Evolutionary conservation across 2,329 filamentous ascomycete species (phyloP).

Genomic region (Plenodomus tracheiphilus): DNA sequence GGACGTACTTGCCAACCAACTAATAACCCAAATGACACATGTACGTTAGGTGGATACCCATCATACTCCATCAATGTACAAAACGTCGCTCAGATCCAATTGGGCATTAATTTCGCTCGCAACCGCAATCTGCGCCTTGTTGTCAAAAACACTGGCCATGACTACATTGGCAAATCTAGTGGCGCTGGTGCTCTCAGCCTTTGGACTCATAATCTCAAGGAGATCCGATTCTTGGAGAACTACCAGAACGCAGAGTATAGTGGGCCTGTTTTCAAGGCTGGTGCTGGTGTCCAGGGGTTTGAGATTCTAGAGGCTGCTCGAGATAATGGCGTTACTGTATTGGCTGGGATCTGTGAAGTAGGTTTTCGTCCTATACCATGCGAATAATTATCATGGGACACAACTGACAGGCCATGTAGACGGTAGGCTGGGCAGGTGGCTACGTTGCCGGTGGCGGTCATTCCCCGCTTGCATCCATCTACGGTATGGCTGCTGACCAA

Average conservation of each 20-base stretch:
- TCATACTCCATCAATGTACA: constrained; percentile 18
- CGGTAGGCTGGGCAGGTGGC: constrained; percentile 24
- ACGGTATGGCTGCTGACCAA: constrained; percentile 31
- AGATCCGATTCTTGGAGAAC: constrained; percentile 11
- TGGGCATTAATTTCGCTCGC: constrained; percentile 21
- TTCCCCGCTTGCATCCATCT: constrained; percentile 13
- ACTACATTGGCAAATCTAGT: constrained; percentile 25
- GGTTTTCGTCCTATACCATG: too few relatives aligned
- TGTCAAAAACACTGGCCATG: constrained; percentile 24
- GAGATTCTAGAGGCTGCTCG: constrained; percentile 25
- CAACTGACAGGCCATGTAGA: too few relatives aligned
- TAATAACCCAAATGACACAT: constrained; percentile 10
- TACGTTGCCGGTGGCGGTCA: constrained; percentile 27
- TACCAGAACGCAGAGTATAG: constrained; percentile 15
- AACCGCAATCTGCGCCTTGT: constrained; percentile 23
- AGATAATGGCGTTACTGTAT: constrained; percentile 27
- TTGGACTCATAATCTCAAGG: constrained; percentile 38
- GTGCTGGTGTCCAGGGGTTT: constrained; percentile 25
- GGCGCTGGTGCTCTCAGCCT: constrained; percentile 29
- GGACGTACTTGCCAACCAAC: constrained; percentile 28
- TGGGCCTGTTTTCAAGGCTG: constrained; percentile 28
- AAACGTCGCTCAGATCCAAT: constrained; percentile 20
- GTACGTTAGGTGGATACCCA: constrained; percentile 19
- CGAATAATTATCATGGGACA: too few relatives aligned
- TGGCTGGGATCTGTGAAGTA: constrained; percentile 13